Percentiles rank a stretch among this genome's conserved stretches.
Conservation (phyloP, 257 asterid genomes). For the Fraxinus pennsylvanica region DNA sequence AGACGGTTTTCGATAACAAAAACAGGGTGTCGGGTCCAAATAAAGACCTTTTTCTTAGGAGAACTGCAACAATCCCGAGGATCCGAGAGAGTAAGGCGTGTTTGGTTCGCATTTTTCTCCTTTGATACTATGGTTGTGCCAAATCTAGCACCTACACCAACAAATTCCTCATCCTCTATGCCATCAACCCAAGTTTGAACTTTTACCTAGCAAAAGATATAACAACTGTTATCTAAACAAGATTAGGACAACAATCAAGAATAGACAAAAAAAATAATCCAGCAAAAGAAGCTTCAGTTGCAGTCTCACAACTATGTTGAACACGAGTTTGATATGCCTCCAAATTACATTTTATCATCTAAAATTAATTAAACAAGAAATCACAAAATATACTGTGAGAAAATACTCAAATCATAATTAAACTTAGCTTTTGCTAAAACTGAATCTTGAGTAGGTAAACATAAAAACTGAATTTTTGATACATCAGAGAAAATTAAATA, state of each 20-base stretch:
- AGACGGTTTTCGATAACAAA: neutral
- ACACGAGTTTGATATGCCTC: neutral
- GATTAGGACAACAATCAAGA: neutral
- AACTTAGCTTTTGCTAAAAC: slow-evolving; percentile 10
- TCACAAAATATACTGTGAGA: neutral
- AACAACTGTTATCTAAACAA: neutral
- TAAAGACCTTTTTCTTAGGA: slow-evolving; percentile 59
- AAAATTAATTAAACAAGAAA: neutral
- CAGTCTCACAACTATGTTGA: neutral
- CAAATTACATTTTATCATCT: neutral
- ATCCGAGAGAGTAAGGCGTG: slow-evolving; percentile 54
- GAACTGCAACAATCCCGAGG: slow-evolving; percentile 76
- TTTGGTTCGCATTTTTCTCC: slow-evolving; percentile 82
- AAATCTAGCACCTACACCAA: slow-evolving; percentile 94
- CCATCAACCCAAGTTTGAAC: slow-evolving; percentile 90
- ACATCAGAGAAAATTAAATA: slow-evolving; percentile 5
- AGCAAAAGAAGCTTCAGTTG: neutral
- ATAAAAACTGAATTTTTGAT: neutral
- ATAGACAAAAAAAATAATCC: neutral
- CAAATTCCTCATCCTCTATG: slow-evolving; percentile 69
- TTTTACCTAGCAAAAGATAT: slow-evolving; percentile 58
- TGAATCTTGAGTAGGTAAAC: slow-evolving; percentile 20
- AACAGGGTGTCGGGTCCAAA: neutral
- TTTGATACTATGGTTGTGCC: slow-evolving; percentile 76
- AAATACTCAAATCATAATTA: neutral